Conservation (phyloP, 164 flowering plant species). For the Chimonanthus praecox region DNA sequence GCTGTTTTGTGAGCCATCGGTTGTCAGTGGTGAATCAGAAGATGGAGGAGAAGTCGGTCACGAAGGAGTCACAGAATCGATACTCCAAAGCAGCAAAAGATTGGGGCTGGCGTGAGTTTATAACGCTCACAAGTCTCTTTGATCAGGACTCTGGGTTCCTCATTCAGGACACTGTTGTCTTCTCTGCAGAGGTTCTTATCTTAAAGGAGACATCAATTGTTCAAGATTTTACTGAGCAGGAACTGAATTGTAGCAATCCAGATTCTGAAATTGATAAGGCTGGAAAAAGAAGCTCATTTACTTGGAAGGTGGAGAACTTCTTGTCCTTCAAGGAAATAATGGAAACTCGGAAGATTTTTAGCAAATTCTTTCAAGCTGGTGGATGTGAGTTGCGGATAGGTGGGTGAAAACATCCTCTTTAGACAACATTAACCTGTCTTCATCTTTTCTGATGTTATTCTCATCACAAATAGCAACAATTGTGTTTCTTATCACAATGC, state of each 20-base stretch:
- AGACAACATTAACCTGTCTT: not conserved
- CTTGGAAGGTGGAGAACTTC: constrained; percentile 98
- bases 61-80: constrained; percentile 93
- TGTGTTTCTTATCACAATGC: constrained; percentile 20
- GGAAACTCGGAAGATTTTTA: constrained; percentile 95
- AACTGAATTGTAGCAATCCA: constrained; percentile 29
- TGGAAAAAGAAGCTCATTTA: constrained; percentile 67
- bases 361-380: constrained; percentile 96
- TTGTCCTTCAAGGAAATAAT: constrained; percentile 91
- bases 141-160: constrained; percentile 98
- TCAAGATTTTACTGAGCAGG: constrained; percentile 62
- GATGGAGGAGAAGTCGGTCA: constrained; percentile 89
- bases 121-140: constrained; percentile 92
- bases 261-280: constrained; percentile 34
- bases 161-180: constrained; percentile 79
- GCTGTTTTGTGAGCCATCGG: constrained; percentile 97
- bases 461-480: not conserved
- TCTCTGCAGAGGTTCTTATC: constrained; percentile 97
- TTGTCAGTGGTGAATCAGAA: constrained; percentile 93
- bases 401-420: constrained; percentile 27
- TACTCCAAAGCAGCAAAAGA: constrained; percentile 98
- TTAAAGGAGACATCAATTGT: constrained; percentile 76
- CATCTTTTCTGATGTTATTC: not conserved
- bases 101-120: constrained; percentile 99
- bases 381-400: constrained; percentile 99